Evolutionary conservation across 805 yeast species (phyloP).

Genomic region (Blastobotrys chiropterorum): DNA sequence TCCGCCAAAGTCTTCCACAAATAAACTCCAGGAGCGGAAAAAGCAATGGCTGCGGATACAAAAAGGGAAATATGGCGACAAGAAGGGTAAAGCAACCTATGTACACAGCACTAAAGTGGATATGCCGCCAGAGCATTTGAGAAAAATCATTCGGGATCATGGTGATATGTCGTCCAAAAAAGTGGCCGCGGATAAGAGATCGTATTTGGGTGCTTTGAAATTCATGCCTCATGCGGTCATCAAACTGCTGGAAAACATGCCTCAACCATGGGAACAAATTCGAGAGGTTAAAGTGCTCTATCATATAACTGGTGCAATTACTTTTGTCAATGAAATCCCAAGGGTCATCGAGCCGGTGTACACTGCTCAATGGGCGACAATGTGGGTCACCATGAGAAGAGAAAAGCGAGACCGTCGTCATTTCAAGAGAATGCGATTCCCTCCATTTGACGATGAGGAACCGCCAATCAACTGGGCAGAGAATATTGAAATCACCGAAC

Average conservation of each 20-base stretch:
- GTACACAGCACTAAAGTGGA: slow-evolving; percentile 60
- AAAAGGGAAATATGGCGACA: slow-evolving; percentile 46
- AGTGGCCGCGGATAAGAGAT: slow-evolving; percentile 76
- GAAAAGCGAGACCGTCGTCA: slow-evolving; percentile 88
- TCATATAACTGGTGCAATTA: slow-evolving; percentile 88
- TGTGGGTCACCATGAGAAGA: slow-evolving; percentile 89
- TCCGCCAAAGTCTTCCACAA: slow-evolving; percentile 17
- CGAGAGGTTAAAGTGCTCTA: slow-evolving; percentile 85
- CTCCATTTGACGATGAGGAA: slow-evolving; percentile 97
- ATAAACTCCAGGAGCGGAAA: slow-evolving; percentile 39
- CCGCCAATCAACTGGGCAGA: slow-evolving; percentile 85
- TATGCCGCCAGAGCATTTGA: slow-evolving; percentile 89
- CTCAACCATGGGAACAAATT: slow-evolving; percentile 94
- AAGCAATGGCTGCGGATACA: slow-evolving; percentile 60
- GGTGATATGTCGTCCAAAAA: slow-evolving; percentile 77
- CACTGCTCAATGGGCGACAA: slow-evolving; percentile 90
- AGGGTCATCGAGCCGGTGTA: slow-evolving; percentile 89
- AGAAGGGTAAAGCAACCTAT: slow-evolving; percentile 35
- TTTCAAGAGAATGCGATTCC: slow-evolving; percentile 87
- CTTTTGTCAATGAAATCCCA: slow-evolving; percentile 90
- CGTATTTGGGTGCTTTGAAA: slow-evolving; percentile 85
- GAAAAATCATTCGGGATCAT: slow-evolving; percentile 77
- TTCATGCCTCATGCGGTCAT: slow-evolving; percentile 93
- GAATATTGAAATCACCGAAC: slow-evolving; percentile 64
- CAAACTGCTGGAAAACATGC: slow-evolving; percentile 90